Conservation (phyloP, 2,329 filamentous ascomycete genomes). For the Fusarium bactridioides region DNA sequence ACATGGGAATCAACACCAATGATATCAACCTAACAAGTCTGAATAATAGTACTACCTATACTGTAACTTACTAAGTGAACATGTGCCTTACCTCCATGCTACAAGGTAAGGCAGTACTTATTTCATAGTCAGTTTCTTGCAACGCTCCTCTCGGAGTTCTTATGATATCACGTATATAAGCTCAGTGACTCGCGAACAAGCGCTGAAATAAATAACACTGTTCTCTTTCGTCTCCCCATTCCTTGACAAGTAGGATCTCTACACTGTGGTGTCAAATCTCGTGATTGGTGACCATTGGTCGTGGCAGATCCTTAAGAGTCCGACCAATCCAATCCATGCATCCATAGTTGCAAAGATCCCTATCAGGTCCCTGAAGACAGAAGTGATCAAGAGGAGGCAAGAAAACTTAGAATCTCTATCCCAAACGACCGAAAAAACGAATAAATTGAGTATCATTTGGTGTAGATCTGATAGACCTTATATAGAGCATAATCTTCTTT, state of each 20-base stretch:
- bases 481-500: neutral
- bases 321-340: neutral
- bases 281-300: neutral
- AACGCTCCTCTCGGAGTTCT: neutral
- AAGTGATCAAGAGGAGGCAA: neutral
- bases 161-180: neutral
- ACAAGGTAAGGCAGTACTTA: neutral
- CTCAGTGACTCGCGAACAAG: neutral
- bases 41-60: neutral
- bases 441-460: neutral
- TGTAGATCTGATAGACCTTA: neutral
- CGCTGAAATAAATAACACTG: neutral
- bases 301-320: constrained; percentile 8
- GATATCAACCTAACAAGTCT: neutral
- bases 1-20: neutral
- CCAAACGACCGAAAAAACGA: neutral
- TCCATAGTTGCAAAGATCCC: neutral
- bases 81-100: neutral
- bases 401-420: neutral
- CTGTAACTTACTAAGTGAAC: neutral
- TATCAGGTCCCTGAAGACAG: neutral
- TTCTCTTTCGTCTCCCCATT: neutral
- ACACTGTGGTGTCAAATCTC: neutral
- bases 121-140: neutral
- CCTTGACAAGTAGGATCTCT: neutral